Evolutionary conservation across 2,329 filamentous ascomycete species (phyloP), one percentile per base, ranked within the genome.

Genomic region (Diaporthe nobilis): DNA sequence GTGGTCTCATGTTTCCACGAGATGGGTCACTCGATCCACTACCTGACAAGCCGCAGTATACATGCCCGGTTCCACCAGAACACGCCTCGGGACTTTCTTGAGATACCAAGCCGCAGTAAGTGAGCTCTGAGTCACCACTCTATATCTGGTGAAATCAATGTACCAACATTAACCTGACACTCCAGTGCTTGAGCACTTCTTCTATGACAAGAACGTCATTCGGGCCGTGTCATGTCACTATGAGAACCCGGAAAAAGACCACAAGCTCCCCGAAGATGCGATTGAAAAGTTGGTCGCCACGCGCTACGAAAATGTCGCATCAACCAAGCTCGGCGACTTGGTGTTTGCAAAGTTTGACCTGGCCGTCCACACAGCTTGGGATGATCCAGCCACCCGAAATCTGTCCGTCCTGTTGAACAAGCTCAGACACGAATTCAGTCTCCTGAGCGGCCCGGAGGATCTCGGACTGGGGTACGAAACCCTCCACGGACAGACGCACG

Each of bases 21-120:
- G 34, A 60, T 60, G 57, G 57, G 57, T 8, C 57, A 60, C 57
- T 60, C 31, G 31, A 39, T 60, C 20, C 57, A 60, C 20, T 37
- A 60, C 31, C 17, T 60, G 57, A 60, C 57, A 2, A 60, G 57
- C 22, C 57, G 34, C 34, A 60, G 57, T 15, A 39, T 5, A 22
- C 34, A 60, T 12, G 57, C 57, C 12, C 31, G 57, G 34, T 60
- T 60, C 22, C 57, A 60, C 34, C 57, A 60, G 22, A 60, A 39
- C 34, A 60, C 57, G 7, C 57, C 57, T 0, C 57, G 34, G 20
- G 57, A 60, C 34, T 60, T 60, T 60, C 31, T 60, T 8, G 57
- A 60, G 34, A 60, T 60, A 63, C 60, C 60, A 15, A 63, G 60
- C 60, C 37, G n/a, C 39, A 63, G 60, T 47, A 31, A 44, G 58